Percentiles rank a stretch among this genome's conserved stretches.
Evolutionary conservation across 2,329 filamentous ascomycete genomes (phyloP).

Genomic region (Apiospora arundinis): DNA sequence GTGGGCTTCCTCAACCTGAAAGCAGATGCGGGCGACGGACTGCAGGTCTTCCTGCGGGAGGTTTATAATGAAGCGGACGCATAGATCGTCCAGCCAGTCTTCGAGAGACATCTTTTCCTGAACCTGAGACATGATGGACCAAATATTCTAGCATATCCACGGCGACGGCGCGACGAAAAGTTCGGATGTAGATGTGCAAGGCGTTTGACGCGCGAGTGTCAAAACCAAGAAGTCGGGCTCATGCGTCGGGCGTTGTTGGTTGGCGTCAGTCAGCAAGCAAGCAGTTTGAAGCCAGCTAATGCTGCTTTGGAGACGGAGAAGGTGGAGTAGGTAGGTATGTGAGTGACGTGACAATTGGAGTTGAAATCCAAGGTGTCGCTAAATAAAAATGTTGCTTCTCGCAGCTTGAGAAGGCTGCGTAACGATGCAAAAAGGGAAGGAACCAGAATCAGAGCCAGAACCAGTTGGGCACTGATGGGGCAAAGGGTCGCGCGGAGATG

Average conservation of each 20-base stretch:
- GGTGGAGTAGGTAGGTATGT: neutral
- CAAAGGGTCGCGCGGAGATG: neutral
- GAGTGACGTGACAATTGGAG: neutral
- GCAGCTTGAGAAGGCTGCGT: conserved; percentile 6
- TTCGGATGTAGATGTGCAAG: neutral
- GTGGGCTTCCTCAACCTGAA: conserved; percentile 98
- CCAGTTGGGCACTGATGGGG: conserved; percentile 15
- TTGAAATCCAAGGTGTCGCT: conserved; percentile 2
- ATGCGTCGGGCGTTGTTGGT: conserved; percentile 8
- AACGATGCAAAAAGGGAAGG: neutral
- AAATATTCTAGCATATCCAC: conserved; percentile 25
- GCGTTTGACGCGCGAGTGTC: neutral
- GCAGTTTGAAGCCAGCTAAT: neutral
- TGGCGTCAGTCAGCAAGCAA: conserved; percentile 6
- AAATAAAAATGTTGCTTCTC: neutral
- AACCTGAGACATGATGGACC: conserved; percentile 22
- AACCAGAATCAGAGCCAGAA: neutral
- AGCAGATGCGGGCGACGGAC: conserved; percentile 92
- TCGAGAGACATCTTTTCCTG: conserved; percentile 27
- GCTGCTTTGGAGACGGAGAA: neutral
- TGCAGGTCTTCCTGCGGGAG: conserved; percentile 89
- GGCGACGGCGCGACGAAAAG: conserved; percentile 13
- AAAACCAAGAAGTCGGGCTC: neutral
- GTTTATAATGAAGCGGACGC: conserved; percentile 98
- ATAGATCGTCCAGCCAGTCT: conserved; percentile 87